These are phyloP conservation scores for Polychaeton citri DNA, from an alignment of 2,329 filamentous ascomycete species.

Conservation along the genomic window DNA sequence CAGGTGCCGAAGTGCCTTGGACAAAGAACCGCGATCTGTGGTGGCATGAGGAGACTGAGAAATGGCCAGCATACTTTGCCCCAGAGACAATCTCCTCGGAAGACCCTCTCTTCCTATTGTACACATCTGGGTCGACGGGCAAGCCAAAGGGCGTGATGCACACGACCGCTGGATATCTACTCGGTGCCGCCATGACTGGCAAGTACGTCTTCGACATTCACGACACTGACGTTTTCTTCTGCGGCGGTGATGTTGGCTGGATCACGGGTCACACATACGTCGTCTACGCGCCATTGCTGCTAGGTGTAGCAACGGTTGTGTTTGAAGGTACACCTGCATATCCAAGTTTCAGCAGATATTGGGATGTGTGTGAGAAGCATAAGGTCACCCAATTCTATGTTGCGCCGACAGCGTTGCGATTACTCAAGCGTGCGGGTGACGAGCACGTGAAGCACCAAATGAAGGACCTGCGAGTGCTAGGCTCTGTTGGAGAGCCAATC, in stretches of 20 bases:
- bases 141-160: constrained; percentile 99
- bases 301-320: constrained; percentile 88
- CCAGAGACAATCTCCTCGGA: constrained; percentile 85
- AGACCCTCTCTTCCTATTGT: constrained; percentile 92
- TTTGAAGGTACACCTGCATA: constrained; percentile 97
- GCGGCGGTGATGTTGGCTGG: constrained; percentile 96
- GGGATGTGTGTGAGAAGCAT: constrained; percentile 95
- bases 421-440: constrained; percentile 91
- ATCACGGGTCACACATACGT: constrained; percentile 98
- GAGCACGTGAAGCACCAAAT: constrained; percentile 83
- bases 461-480: constrained; percentile 77
- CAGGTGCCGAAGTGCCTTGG: constrained; percentile 84
- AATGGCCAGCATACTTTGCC: constrained; percentile 85
- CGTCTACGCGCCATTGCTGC: constrained; percentile 84
- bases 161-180: constrained; percentile 87
- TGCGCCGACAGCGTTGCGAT: constrained; percentile 79
- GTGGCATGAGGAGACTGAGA: constrained; percentile 98
- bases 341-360: constrained; percentile 95
- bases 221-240: constrained; percentile 87
- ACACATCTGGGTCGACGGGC: constrained; percentile 93
- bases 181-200: constrained; percentile 82
- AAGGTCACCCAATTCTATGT: constrained; percentile 97
- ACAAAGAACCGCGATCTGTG: constrained; percentile 79
- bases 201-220: constrained; percentile 99
- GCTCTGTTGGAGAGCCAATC: constrained; percentile 94